Evolutionary conservation across 148 eudicot genomes (phyloP).

Genomic region (Spergularia bocconei): DNA sequence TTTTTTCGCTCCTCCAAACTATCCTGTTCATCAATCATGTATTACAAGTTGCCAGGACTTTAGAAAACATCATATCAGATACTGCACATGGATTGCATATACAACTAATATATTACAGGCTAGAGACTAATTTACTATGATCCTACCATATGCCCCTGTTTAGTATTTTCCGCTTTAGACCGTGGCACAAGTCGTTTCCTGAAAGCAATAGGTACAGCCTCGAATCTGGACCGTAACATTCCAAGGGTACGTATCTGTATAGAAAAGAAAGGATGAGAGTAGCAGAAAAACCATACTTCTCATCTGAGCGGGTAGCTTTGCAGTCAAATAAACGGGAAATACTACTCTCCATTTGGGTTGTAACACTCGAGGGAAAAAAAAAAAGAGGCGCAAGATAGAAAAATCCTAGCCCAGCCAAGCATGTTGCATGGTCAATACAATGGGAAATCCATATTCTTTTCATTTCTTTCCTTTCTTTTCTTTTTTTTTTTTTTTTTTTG

Average conservation of each 20-base stretch:
- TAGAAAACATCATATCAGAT: not conserved
- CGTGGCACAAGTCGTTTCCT: slow-evolving; percentile 73
- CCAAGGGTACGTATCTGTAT: slow-evolving; percentile 91
- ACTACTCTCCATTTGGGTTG: not conserved
- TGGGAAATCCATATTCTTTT: not conserved
- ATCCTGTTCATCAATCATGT: slow-evolving; percentile 36
- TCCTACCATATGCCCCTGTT: slow-evolving; percentile 46
- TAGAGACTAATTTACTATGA: slow-evolving; percentile 7
- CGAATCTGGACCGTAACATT: slow-evolving; percentile 96
- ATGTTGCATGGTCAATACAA: not conserved
- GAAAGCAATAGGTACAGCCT: slow-evolving; percentile 89
- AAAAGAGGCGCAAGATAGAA: not conserved
- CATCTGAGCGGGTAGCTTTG: not conserved
- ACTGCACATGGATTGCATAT: not conserved
- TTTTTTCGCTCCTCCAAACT: slow-evolving; percentile 49
- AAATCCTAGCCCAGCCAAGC: slow-evolving; percentile 6
- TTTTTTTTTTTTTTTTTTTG: too few relatives aligned
- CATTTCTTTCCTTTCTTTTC: not conserved
- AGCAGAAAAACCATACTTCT: slow-evolving; percentile 4
- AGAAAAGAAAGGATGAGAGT: slow-evolving; percentile 6
- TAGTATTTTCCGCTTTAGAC: slow-evolving; percentile 37
- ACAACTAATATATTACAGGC: slow-evolving; percentile 9
- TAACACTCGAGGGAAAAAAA: not conserved
- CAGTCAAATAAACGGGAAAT: slow-evolving; percentile 10
- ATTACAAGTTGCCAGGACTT: slow-evolving; percentile 4